Evolutionary conservation across 805 yeast species (phyloP), one percentile per base, ranked within the genome.

Genomic region (Wickerhamiella lipophila): DNA sequence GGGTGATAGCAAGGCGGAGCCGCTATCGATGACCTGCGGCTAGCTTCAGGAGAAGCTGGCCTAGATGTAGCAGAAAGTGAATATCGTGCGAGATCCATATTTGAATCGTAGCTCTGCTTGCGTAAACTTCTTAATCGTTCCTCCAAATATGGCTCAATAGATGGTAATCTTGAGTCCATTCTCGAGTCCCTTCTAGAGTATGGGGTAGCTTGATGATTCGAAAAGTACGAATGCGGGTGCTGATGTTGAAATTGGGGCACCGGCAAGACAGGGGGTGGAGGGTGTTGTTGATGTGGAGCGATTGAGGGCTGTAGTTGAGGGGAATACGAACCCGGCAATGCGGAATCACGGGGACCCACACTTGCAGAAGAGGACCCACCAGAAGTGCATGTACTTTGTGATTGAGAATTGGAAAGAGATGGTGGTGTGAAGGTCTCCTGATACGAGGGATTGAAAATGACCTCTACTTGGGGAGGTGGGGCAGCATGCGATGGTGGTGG

Each of bases 41-140:
- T 45, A 21, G 51, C 30, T 35, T 45, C 52, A 7, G 52, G 52
- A 3, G 46, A 38, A 2, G 42, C 40, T 4, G 49, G 42, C 6
- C 35, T 26, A 4, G 42, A 45, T 6, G 42, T 11, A 3, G 21
- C 48, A 11, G 30, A 21, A 13, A 49, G 16, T 2, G 52, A 49
- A 27, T 45, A 41, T 6, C 52, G 35, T 16, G 49, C 27, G 15
- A 45, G 46, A 36, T 36, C 42, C 21, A 44, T 26, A 2, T 29
- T 34, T 12, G 48, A 26, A 40, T 45, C 48, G 36, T 36, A 36
- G 42, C 48, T 45, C 21, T 35, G 42, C 36, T 45, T 45, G 42
- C 48, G 48, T 21, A 36, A 29, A 8, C 34, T 27, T 15, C 47
- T 15, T 40, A 36, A 18, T 7, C 47, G 30, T 16, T 44, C 47